Percentiles rank a stretch among this genome's conserved stretches.
phyloP scores from a whole-genome alignment of 371 early-diverging fungal species.

The Mortierella sp. region DNA sequence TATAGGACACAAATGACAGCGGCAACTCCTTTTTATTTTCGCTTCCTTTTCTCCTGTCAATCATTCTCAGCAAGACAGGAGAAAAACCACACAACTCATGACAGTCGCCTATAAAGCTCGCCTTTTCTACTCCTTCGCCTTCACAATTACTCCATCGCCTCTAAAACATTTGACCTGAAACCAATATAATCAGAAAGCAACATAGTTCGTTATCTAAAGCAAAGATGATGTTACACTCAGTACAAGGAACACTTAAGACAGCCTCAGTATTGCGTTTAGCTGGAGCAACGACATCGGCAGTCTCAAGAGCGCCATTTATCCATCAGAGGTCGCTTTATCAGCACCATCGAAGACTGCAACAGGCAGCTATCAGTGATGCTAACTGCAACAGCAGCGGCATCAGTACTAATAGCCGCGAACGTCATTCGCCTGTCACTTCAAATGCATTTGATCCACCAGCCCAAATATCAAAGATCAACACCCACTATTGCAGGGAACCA shows the following conservation, averaged over 20 bases:
- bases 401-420: not conserved
- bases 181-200: not conserved
- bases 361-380: not conserved
- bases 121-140: not conserved
- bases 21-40: too few species aligned
- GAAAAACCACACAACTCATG: not conserved
- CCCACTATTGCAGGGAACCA: conserved; percentile 39
- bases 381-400: not conserved
- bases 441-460: conserved; percentile 32
- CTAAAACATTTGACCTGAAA: not conserved
- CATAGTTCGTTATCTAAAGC: too few species aligned
- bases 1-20: not conserved
- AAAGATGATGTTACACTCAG: not conserved
- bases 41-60: not conserved
- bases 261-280: not conserved
- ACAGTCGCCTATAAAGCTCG: not conserved
- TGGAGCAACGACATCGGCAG: not conserved
- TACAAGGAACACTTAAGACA: not conserved
- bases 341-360: not conserved
- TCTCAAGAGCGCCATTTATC: not conserved
- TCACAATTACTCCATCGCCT: not conserved
- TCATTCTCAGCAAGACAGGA: not conserved
- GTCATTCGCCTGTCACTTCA: not conserved
- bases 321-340: not conserved
- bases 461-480: conserved; percentile 33